These are phyloP conservation scores for Bisporella sp. DNA, from an alignment of 2,329 filamentous ascomycete genomes.

Conservation along the genomic window DNA sequence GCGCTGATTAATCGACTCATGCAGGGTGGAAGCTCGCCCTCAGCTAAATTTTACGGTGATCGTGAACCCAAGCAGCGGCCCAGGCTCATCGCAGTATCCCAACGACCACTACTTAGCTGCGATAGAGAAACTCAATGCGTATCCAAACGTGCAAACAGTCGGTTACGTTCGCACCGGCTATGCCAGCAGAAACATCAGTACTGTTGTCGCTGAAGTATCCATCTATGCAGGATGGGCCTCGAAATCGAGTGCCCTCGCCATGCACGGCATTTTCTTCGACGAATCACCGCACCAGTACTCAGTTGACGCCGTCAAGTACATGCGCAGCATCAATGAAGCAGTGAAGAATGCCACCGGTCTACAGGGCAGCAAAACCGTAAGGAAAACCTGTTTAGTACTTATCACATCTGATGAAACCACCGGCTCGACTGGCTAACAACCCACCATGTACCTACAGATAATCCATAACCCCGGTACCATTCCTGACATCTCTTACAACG, in stretches of 20 bases:
- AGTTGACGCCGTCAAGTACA: neutral
- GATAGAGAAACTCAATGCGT: slow-evolving; percentile 29
- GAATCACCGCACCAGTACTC: slow-evolving; percentile 11
- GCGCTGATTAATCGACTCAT: neutral
- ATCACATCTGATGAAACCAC: neutral
- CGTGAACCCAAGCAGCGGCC: slow-evolving; percentile 24
- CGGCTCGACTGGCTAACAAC: neutral
- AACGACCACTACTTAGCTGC: slow-evolving; percentile 27
- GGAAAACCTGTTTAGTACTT: neutral
- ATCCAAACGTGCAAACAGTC: slow-evolving; percentile 29
- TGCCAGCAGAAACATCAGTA: slow-evolving; percentile 11
- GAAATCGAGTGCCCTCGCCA: slow-evolving; percentile 2
- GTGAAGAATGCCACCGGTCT: neutral
- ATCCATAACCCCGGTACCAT: neutral
- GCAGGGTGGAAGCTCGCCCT: slow-evolving; percentile 9
- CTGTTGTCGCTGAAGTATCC: slow-evolving; percentile 5
- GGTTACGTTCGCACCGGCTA: slow-evolving; percentile 34
- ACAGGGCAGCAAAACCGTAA: neutral
- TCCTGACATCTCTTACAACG: neutral
- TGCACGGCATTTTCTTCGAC: slow-evolving; percentile 15
- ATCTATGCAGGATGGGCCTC: slow-evolving; percentile 10
- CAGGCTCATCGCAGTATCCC: slow-evolving; percentile 26
- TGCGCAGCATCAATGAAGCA: neutral
- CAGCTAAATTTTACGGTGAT: slow-evolving; percentile 18
- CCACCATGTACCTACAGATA: neutral